Evolutionary conservation across 179 eudicot genomes (phyloP).

Genomic region (Patellifolia procumbens): DNA sequence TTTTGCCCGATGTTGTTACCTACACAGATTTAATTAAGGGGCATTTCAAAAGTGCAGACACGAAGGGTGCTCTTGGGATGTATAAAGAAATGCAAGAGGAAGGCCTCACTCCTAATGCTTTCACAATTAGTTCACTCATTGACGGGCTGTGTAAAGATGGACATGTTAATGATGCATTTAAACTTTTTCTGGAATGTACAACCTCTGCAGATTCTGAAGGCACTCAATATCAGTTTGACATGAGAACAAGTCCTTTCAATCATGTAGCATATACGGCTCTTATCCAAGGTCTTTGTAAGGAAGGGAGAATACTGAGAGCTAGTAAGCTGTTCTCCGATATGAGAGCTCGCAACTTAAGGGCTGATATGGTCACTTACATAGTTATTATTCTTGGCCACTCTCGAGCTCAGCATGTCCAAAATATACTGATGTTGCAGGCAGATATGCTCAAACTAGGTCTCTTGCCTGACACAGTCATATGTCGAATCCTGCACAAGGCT

Average conservation of each 20-base stretch:
- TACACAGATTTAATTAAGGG: conserved; percentile 77
- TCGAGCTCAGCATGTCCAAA: conserved; percentile 39
- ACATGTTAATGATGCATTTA: conserved; percentile 48
- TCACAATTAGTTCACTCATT: conserved; percentile 62
- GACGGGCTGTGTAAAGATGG: conserved; percentile 86
- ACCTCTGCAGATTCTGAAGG: conserved; percentile 17
- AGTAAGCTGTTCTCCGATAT: conserved; percentile 62
- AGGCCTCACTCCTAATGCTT: conserved; percentile 62
- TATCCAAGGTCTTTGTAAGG: conserved; percentile 60
- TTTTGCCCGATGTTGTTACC: conserved; percentile 69
- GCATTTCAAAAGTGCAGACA: conserved; percentile 56
- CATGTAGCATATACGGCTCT: conserved; percentile 65
- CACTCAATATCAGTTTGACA: conserved; percentile 27
- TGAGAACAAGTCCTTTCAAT: conserved; percentile 35
- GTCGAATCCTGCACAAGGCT: conserved; percentile 37
- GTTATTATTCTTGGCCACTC: conserved; percentile 47
- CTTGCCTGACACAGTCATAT: conserved; percentile 41
- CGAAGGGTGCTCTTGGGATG: conserved; percentile 56
- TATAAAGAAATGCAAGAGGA: conserved; percentile 70
- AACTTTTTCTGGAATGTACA: conserved; percentile 48
- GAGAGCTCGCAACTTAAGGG: conserved; percentile 52
- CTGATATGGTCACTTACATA: conserved; percentile 53
- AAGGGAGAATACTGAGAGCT: conserved; percentile 63
- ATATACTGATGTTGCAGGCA: conserved; percentile 71
- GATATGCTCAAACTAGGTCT: conserved; percentile 79